These are phyloP conservation scores for Fusarium xyrophilum DNA, from an alignment of 2,329 filamentous ascomycete genomes.

Conservation along the genomic window DNA sequence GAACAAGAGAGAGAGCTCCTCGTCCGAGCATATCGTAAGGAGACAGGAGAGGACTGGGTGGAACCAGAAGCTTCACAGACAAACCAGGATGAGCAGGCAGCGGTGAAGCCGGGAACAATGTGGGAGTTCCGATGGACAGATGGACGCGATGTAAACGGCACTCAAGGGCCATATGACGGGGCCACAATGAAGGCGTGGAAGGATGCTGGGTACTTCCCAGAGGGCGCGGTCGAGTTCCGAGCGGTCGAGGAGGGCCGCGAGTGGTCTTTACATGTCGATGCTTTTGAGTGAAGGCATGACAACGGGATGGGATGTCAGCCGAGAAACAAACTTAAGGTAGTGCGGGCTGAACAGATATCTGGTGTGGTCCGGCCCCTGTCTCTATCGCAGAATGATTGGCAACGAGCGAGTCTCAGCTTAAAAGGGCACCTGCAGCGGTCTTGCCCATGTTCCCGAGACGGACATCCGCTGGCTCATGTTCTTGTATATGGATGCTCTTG, in stretches of 20 bases:
- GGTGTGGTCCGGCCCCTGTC: conserved; percentile 12
- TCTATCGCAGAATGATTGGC: conserved; percentile 21
- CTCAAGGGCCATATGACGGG: conserved; percentile 87
- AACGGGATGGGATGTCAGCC: conserved; percentile 23
- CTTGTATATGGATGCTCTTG: conserved; percentile 26
- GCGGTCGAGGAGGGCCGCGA: conserved; percentile 59
- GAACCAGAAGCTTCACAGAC: conserved; percentile 51
- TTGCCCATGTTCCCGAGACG: conserved; percentile 24
- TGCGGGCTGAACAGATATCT: conserved; percentile 19
- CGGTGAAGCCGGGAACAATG: conserved; percentile 37
- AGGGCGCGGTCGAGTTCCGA: conserved; percentile 79
- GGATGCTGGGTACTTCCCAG: conserved; percentile 84
- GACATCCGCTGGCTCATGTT: conserved; percentile 12
- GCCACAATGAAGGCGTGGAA: conserved; percentile 90
- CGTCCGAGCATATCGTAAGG: conserved; percentile 80
- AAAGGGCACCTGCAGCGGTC: conserved; percentile 22
- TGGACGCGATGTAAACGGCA: conserved; percentile 77
- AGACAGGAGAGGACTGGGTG: conserved; percentile 86
- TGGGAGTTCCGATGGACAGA: conserved; percentile 97
- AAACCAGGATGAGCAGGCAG: conserved; percentile 29
- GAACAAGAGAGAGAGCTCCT: conserved; percentile 85
- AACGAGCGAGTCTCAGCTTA: conserved; percentile 14
- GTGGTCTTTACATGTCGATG: conserved; percentile 58
- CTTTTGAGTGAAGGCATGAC: conserved; percentile 55
- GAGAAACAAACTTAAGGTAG: conserved; percentile 12